These are phyloP conservation scores for Vitis rupestris DNA, from an alignment of 164 flowering plant genomes.

Conservation along the genomic window DNA sequence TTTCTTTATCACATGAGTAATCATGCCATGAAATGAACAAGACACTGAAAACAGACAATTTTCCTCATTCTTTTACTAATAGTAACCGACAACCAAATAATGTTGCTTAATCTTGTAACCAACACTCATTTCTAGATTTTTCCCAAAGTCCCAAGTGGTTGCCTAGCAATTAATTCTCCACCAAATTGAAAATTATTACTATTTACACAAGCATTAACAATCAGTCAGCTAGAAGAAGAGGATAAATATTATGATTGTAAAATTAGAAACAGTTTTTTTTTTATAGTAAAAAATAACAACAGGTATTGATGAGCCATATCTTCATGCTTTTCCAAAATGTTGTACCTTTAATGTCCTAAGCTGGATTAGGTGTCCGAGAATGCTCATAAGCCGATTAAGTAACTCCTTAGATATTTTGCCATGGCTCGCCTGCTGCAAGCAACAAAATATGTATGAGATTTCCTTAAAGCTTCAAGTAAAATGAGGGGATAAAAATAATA, in stretches of 20 bases:
- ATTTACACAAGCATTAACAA: not conserved
- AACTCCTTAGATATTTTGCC: conserved; percentile 86
- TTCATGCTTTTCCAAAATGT: not conserved
- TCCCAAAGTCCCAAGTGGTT: not conserved
- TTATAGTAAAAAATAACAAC: not conserved
- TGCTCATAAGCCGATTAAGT: conserved; percentile 76
- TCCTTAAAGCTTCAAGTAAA: too few relatives aligned
- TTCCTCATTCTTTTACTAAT: too few relatives aligned
- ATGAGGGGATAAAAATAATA: too few relatives aligned
- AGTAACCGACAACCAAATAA: not conserved
- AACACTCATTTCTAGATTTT: not conserved
- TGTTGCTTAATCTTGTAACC: not conserved
- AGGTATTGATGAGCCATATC: not conserved
- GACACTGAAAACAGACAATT: too few relatives aligned
- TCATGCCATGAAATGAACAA: too few relatives aligned
- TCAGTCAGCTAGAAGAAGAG: too few relatives aligned
- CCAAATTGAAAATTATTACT: too few relatives aligned
- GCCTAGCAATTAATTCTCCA: not conserved
- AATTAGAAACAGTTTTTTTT: too few relatives aligned
- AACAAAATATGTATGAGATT: conserved; percentile 4
- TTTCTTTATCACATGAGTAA: too few relatives aligned
- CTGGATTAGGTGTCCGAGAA: conserved; percentile 86
- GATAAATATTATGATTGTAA: too few relatives aligned
- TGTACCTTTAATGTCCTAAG: conserved; percentile 86
- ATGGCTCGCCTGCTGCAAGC: conserved; percentile 70